phyloP scores from a whole-genome alignment of 176 grass and related monocot species.

The Avena sativa region DNA sequence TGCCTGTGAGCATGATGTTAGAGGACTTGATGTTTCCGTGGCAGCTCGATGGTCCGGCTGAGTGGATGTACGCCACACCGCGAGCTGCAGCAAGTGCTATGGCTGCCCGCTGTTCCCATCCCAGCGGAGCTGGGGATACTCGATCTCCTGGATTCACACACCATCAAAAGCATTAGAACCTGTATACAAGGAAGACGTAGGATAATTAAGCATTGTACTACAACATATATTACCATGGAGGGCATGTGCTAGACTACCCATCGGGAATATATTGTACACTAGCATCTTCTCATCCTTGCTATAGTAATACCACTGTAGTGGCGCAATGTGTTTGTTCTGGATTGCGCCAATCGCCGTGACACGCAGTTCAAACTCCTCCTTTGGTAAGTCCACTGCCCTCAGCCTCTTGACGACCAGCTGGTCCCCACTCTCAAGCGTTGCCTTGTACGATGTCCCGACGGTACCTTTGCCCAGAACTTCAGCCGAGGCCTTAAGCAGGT shows the following conservation, averaged over 20 bases:
- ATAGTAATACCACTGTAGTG: slow-evolving; percentile 55
- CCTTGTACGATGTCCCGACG: slow-evolving; percentile 63
- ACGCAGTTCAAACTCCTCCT: slow-evolving; percentile 53
- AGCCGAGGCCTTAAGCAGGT: slow-evolving; percentile 46
- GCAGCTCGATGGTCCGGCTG: background rate
- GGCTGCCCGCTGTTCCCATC: slow-evolving; percentile 29
- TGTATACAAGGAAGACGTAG: background rate
- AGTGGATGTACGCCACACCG: slow-evolving; percentile 29
- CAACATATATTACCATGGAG: slow-evolving; percentile 49
- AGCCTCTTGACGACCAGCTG: slow-evolving; percentile 53
- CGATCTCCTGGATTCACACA: background rate
- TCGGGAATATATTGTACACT: slow-evolving; percentile 54
- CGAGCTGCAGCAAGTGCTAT: slow-evolving; percentile 18
- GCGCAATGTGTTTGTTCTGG: slow-evolving; percentile 51
- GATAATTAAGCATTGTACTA: background rate
- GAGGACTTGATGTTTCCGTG: slow-evolving; percentile 50
- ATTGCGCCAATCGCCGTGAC: slow-evolving; percentile 40
- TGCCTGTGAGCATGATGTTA: slow-evolving; percentile 36
- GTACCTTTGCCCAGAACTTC: slow-evolving; percentile 61
- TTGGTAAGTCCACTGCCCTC: slow-evolving; percentile 41
- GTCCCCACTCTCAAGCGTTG: slow-evolving; percentile 38
- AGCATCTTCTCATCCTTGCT: slow-evolving; percentile 53
- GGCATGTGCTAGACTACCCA: slow-evolving; percentile 57
- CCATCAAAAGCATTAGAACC: background rate
- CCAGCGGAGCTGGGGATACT: background rate